phyloP scores from a whole-genome alignment of 1,284 basidiomycete species.

The Leccinum cinnamomeum region DNA sequence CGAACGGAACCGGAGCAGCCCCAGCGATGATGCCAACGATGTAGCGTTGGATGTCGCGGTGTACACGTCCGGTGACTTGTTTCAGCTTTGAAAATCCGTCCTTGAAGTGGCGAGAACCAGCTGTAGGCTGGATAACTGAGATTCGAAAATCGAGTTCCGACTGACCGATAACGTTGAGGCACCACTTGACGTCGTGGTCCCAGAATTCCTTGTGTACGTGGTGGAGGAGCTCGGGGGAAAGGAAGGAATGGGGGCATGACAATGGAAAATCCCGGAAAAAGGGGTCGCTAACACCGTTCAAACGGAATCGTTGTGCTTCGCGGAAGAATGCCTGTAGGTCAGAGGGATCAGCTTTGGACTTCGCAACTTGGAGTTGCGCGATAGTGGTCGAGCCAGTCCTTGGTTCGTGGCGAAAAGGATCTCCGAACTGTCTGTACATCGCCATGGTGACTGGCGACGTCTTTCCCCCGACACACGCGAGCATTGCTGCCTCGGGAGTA shows the following conservation, averaged over 20 bases:
- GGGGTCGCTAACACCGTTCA: constrained; percentile 5
- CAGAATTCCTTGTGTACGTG: constrained; percentile 1
- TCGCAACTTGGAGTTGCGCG: background rate
- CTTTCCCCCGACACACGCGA: constrained; percentile 3
- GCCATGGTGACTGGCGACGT: constrained; percentile 1
- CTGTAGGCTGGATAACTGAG: constrained; percentile 1
- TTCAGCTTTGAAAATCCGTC: constrained; percentile 1
- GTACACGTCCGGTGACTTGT: background rate
- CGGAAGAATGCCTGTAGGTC: constrained; percentile 1
- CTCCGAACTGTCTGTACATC: background rate
- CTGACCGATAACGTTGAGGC: background rate
- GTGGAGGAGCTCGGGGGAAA: constrained; percentile 3
- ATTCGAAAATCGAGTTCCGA: constrained; percentile 3
- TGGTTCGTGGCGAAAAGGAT: background rate
- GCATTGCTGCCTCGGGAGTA: constrained; percentile 4
- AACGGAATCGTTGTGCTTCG: background rate
- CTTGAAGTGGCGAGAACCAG: constrained; percentile 4
- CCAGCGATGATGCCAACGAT: background rate
- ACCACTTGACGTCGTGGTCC: constrained; percentile 11
- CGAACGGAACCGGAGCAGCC: background rate
- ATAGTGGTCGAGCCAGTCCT: background rate
- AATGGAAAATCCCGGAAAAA: constrained; percentile 5
- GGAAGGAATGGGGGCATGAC: constrained; percentile 3
- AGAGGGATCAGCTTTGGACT: background rate
- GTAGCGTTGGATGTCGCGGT: background rate